Conservation (phyloP, 495 filamentous ascomycete species). For the Astrocystis sublimbata region DNA sequence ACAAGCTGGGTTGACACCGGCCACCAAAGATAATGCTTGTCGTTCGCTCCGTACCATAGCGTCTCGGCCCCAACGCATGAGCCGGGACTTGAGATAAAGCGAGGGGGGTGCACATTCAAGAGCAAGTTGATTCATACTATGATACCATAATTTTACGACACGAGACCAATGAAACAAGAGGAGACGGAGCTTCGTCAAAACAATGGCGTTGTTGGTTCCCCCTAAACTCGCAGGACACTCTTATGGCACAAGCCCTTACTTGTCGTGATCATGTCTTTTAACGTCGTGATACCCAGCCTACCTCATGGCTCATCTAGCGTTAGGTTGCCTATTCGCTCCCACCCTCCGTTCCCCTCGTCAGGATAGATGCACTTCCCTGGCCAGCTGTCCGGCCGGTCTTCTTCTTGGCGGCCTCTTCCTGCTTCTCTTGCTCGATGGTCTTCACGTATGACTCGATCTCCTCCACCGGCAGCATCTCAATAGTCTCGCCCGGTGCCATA, state of each 20-base stretch:
- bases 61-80: not conserved
- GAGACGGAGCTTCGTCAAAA: not conserved
- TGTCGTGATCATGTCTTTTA: slow-evolving; percentile 28
- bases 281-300: slow-evolving; percentile 9
- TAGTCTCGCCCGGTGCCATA: slow-evolving; percentile 88
- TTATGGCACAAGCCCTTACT: not conserved
- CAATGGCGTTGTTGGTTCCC: not conserved
- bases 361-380: slow-evolving; percentile 74
- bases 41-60: not conserved
- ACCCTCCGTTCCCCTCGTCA: slow-evolving; percentile 65
- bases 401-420: slow-evolving; percentile 96
- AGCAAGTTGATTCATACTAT: slow-evolving; percentile 33
- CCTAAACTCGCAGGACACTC: slow-evolving; percentile 3
- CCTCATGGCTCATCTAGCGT: not conserved
- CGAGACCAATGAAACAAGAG: slow-evolving; percentile 19
- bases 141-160: slow-evolving; percentile 36
- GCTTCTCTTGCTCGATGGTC: slow-evolving; percentile 98
- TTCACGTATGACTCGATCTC: slow-evolving; percentile 96
- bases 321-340: slow-evolving; percentile 32
- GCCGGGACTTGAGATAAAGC: slow-evolving; percentile 2
- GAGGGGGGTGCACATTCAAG: slow-evolving; percentile 18
- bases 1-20: slow-evolving; percentile 81
- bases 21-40: slow-evolving; percentile 21
- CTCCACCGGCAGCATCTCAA: slow-evolving; percentile 95
- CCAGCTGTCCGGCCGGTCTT: slow-evolving; percentile 79